Evolutionary conservation across 2,329 filamentous ascomycete species (phyloP), one percentile per base, ranked within the genome.

Genomic region (Fusarium mangiferae): DNA sequence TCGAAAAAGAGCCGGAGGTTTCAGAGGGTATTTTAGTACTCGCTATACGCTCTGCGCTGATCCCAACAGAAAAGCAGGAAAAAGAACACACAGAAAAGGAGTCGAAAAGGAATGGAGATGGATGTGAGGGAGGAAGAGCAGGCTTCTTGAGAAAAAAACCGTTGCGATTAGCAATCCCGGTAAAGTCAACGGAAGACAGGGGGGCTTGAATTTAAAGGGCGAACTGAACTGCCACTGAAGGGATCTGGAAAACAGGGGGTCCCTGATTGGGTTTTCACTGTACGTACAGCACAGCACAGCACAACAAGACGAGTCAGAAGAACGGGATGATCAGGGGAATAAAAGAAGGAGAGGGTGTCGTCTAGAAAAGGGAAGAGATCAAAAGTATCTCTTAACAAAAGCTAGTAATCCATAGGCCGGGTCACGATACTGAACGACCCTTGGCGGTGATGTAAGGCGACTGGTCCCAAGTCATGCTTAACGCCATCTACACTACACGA

Each of bases 91-190:
- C 42, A 68, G 41, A 45, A 49, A 49, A 60, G 45, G 30, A 58
- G 45, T 45, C 26, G 42, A 33, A 52, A 66, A 33, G 61, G 59
- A 73, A 65, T 54, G 60, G n/a, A 33, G 58, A n/a, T 48, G 26
- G 49, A 66, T 60, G 52, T 60, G 66, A 66, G 60, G 58, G 59
- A 73, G 44, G 56, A 51, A 51, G 58, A 36, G 38, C 35, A 57
- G 38, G 36, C 48, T 59, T 59, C 61, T 58, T 42, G 42, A 62
- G 55, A 59, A 68, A 66, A 75, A 62, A 72, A 55, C 49, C 59
- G 57, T 72, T 57, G 62, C 41, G 62, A 75, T 73, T 67, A 71
- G 62, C 64, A 77, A 78, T 73, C 68, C 76, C 54, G 66, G 75
- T 55, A 63, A 67, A 64, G 64, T 46, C 55, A 75, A 46, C 54